Percentiles rank a stretch among this genome's conserved stretches.
These are phyloP conservation scores for Mortierella sp. DNA, from an alignment of 371 early-diverging fungal genomes.

Conservation along the genomic window DNA sequence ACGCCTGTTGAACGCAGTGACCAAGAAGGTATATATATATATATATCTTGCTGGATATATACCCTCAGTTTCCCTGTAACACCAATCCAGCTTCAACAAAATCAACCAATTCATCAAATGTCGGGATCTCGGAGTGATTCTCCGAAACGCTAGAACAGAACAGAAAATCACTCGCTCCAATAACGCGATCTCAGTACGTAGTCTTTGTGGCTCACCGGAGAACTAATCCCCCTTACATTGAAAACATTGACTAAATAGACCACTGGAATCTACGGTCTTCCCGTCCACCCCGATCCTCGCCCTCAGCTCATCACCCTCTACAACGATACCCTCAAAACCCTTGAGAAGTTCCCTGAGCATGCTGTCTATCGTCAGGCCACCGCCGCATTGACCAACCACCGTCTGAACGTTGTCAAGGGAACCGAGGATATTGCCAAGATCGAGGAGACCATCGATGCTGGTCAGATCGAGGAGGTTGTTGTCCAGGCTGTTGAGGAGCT, in stretches of 20 bases:
- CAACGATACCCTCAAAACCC: conserved; percentile 74
- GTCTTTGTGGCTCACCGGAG: too few species aligned
- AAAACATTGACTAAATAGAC: conserved; percentile 56
- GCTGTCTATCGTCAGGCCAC: conserved; percentile 89
- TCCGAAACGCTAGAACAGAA: conserved; percentile 27
- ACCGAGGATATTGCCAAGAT: conserved; percentile 79
- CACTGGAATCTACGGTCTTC: conserved; percentile 87
- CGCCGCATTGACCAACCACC: conserved; percentile 80
- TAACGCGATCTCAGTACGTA: too few species aligned
- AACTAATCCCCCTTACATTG: neutral
- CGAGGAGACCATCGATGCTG: conserved; percentile 79
- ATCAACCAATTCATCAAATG: neutral
- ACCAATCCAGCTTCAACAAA: neutral
- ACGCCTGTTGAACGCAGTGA: conserved; percentile 66
- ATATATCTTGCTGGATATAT: too few species aligned
- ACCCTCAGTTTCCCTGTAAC: too few species aligned
- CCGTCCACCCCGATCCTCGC: conserved; percentile 89
- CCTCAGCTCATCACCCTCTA: conserved; percentile 88
- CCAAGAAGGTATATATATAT: conserved; percentile 60
- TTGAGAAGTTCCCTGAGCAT: conserved; percentile 78
- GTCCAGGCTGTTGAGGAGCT: conserved; percentile 89
- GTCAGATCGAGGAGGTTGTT: conserved; percentile 94
- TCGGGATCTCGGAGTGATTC: conserved; percentile 21
- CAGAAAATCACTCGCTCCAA: too few species aligned
- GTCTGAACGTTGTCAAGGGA: conserved; percentile 78